Evolutionary conservation across 169 alveolate species (phyloP).

Genomic region (Plasmodium ovale): DNA sequence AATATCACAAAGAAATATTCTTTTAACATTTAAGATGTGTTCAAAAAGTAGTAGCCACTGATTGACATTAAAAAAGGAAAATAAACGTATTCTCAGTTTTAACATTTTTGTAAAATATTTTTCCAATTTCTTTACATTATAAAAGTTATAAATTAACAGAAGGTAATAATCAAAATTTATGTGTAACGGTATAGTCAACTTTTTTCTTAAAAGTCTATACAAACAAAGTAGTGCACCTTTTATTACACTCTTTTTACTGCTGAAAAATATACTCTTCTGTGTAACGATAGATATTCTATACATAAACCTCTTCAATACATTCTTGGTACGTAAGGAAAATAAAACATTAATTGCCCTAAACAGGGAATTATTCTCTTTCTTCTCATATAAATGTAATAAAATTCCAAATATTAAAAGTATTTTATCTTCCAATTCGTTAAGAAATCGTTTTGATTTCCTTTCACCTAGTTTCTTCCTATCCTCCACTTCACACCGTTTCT

Average conservation of each 20-base stretch:
- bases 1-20: slow-evolving; percentile 28
- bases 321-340: slow-evolving; percentile 19
- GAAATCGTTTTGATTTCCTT: slow-evolving; percentile 3
- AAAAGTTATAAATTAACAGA: slow-evolving; percentile 27
- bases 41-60: slow-evolving; percentile 59
- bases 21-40: slow-evolving; percentile 29
- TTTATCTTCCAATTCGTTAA: slow-evolving; percentile 13
- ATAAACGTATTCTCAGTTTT: slow-evolving; percentile 28
- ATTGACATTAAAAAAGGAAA: slow-evolving; percentile 42
- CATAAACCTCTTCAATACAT: slow-evolving; percentile 23
- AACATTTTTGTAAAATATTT: slow-evolving; percentile 6
- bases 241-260: slow-evolving; percentile 3
- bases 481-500: too few relatives aligned
- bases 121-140: slow-evolving; percentile 13
- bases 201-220: slow-evolving; percentile 19
- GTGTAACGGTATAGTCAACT: slow-evolving; percentile 30
- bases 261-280: slow-evolving; percentile 53
- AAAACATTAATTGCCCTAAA: slow-evolving; percentile 41
- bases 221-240: slow-evolving; percentile 19
- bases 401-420: slow-evolving; percentile 51
- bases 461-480: too few relatives aligned
- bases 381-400: slow-evolving; percentile 45
- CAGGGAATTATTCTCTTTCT: slow-evolving; percentile 12
- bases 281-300: slow-evolving; percentile 28
- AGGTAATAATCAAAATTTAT: slow-evolving; percentile 71